A percentile compares a stretch with the other conserved stretches of the same genome.
Evolutionary conservation across 106 monocot genomes (phyloP).

Genomic region (Hemerocallis citrina): DNA sequence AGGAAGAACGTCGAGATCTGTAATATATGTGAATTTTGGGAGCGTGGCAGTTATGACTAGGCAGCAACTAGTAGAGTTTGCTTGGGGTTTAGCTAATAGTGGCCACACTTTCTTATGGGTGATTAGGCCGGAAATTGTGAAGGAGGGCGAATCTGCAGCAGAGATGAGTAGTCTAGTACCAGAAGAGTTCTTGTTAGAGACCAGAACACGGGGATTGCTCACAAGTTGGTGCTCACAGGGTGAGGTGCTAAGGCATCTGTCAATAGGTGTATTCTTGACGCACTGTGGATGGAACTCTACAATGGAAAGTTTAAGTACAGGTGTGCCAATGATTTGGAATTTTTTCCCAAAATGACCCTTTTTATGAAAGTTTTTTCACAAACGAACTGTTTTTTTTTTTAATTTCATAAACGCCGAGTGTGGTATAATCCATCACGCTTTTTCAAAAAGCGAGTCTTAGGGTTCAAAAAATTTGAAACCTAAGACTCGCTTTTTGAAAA

Average conservation of each 20-base stretch:
- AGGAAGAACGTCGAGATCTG: neutral
- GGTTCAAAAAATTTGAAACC: too few species aligned
- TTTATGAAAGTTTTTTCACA: too few species aligned
- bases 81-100: slow-evolving; percentile 6
- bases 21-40: slow-evolving; percentile 1
- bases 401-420: too few species aligned
- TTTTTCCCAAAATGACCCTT: slow-evolving; percentile 21
- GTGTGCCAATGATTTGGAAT: slow-evolving; percentile 22
- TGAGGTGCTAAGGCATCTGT: neutral
- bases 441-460: too few species aligned
- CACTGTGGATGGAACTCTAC: slow-evolving; percentile 54
- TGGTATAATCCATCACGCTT: too few species aligned
- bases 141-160: neutral
- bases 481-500: too few species aligned
- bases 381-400: too few species aligned
- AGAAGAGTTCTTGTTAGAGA: neutral
- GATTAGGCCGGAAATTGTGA: slow-evolving; percentile 1
- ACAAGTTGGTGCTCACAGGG: slow-evolving; percentile 5
- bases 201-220: neutral
- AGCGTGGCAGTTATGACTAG: neutral
- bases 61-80: slow-evolving; percentile 2
- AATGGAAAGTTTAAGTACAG: slow-evolving; percentile 15
- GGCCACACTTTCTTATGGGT: neutral
- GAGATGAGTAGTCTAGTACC: too few species aligned
- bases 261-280: slow-evolving; percentile 20